Evolutionary conservation across 306 rosid genomes (phyloP).

Genomic region (Cucurbita moschata): DNA sequence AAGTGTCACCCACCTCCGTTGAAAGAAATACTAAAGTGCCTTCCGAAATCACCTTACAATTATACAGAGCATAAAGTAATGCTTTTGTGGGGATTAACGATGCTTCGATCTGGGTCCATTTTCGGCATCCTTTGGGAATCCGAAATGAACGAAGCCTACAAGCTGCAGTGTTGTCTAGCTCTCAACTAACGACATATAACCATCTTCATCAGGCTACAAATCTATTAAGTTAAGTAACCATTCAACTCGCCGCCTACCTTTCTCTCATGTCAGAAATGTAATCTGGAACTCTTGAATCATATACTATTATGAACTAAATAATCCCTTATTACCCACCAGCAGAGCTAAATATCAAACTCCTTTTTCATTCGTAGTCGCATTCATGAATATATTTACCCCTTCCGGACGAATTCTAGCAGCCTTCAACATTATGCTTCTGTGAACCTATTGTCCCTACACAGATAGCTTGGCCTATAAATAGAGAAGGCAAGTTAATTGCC

Average conservation of each 20-base stretch:
- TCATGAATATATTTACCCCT: neutral
- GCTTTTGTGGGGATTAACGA: neutral
- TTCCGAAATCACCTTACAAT: neutral
- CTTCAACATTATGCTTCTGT: neutral
- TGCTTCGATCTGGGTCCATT: neutral
- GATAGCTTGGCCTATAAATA: neutral
- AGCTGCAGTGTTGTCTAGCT: conserved; percentile 3
- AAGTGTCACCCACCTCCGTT: neutral
- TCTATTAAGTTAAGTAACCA: neutral
- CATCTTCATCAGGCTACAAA: neutral
- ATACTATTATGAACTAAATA: neutral
- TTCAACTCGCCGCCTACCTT: neutral
- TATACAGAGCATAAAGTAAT: neutral
- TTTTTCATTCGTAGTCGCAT: neutral
- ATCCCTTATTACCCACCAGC: neutral
- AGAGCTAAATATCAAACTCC: neutral
- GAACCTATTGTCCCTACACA: neutral
- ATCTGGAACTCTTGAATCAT: neutral
- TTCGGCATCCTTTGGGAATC: neutral
- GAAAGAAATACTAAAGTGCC: conserved; percentile 5
- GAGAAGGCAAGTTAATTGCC: neutral
- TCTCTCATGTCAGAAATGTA: neutral
- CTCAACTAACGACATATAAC: neutral
- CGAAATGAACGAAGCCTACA: neutral
- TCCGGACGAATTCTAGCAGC: neutral